A percentile compares a stretch with the other conserved stretches of the same genome.
Evolutionary conservation across 2,329 filamentous ascomycete species (phyloP).

Genomic region (Cladophialophora psammophila): DNA sequence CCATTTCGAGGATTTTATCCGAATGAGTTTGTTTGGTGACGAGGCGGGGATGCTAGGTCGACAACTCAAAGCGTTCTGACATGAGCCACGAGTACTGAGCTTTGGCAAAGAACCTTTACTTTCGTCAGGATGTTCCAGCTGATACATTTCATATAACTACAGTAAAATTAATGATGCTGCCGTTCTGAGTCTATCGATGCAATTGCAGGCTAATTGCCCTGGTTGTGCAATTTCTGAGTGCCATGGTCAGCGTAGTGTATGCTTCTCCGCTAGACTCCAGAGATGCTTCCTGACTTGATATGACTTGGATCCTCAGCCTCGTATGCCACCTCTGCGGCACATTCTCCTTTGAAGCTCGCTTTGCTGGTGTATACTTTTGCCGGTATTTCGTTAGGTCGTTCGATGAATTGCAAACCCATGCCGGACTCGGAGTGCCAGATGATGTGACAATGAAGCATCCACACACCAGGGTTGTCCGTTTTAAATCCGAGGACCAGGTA

Average conservation of each 20-base stretch:
- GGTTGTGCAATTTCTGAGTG: too few species aligned
- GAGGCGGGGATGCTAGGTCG: too few species aligned
- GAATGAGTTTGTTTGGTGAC: too few species aligned
- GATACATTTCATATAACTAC: too few species aligned
- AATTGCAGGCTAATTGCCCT: too few species aligned
- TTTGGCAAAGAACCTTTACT: too few species aligned
- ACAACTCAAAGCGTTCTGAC: too few species aligned
- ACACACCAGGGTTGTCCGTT: conserved; percentile 61
- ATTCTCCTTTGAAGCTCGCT: not conserved
- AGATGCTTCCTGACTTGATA: not conserved
- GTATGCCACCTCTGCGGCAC: not conserved
- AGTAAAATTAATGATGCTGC: too few species aligned
- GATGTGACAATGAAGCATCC: conserved; percentile 81
- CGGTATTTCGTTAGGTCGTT: conserved; percentile 32
- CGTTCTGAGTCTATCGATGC: too few species aligned
- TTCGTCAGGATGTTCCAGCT: too few species aligned
- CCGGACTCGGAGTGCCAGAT: conserved; percentile 77
- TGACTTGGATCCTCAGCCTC: not conserved
- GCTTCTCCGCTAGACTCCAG: not conserved
- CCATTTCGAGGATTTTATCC: too few species aligned
- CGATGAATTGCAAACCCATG: conserved; percentile 57
- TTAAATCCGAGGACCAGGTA: conserved; percentile 68
- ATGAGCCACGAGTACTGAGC: too few species aligned
- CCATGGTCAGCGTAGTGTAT: not conserved
- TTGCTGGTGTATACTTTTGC: not conserved